phyloP scores from a whole-genome alignment of 345 rosid species.

The Heritiera littoralis region DNA sequence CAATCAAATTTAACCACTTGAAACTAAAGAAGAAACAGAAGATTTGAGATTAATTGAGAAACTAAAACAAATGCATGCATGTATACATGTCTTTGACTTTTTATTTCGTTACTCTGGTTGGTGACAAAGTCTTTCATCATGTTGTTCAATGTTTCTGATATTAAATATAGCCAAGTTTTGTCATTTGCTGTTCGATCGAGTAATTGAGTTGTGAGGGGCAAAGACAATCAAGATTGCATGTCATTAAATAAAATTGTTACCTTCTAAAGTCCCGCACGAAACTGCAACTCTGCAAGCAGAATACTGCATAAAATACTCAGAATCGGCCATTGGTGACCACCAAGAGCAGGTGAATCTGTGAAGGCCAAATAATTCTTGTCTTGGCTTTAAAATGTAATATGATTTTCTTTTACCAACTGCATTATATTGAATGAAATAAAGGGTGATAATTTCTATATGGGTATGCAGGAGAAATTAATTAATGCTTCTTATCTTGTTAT shows the following conservation, averaged over 20 bases:
- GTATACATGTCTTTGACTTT: background rate
- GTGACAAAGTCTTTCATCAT: background rate
- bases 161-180: background rate
- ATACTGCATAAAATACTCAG: background rate
- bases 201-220: background rate
- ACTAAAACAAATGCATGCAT: conserved; percentile 12
- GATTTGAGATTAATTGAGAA: background rate
- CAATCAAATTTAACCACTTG: background rate
- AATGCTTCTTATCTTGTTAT: background rate
- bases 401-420: background rate
- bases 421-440: background rate
- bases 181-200: conserved; percentile 6
- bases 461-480: background rate
- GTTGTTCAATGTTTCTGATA: background rate
- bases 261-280: background rate
- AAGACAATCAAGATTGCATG: background rate
- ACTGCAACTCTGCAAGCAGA: background rate
- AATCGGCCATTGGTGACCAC: background rate
- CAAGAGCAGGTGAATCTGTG: background rate
- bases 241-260: background rate
- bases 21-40: background rate
- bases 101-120: background rate
- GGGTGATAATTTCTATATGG: background rate
- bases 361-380: background rate
- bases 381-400: background rate